These are phyloP conservation scores for Gliomastix tumulicola DNA, from an alignment of 2,329 filamentous ascomycete species.

Conservation along the genomic window DNA sequence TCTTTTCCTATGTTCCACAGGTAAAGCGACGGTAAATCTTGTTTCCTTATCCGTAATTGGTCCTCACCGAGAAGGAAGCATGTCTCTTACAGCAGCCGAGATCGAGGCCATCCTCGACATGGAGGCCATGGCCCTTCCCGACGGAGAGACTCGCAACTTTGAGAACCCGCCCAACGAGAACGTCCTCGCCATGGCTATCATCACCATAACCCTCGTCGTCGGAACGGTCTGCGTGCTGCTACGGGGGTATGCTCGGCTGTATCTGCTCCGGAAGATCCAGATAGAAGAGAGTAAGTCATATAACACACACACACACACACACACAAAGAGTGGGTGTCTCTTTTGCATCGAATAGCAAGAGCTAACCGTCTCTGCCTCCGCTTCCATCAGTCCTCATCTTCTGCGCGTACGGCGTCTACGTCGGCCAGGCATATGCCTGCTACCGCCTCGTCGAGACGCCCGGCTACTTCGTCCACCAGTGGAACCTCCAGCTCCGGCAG, in stretches of 20 bases:
- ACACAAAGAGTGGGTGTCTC: too few relatives aligned
- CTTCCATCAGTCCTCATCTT: constrained; percentile 1
- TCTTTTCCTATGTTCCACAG: too few relatives aligned
- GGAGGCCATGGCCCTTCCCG: constrained; percentile 7
- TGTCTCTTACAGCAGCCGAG: too few relatives aligned
- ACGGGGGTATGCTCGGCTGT: constrained; percentile 5
- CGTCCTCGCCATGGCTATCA: constrained; percentile 4
- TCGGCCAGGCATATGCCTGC: constrained; percentile 11
- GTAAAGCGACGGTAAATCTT: too few relatives aligned
- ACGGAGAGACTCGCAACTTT: constrained; percentile 4
- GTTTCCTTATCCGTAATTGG: too few relatives aligned
- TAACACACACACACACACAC: neutral
- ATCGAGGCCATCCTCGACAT: constrained; percentile 5
- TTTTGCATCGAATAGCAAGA: too few relatives aligned
- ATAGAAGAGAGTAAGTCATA: constrained; percentile 5
- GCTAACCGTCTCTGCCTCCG: too few relatives aligned
- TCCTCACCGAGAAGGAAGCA: too few relatives aligned
- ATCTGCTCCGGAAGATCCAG: constrained; percentile 2
- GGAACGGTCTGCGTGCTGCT: constrained; percentile 4
- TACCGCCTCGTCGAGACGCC: constrained; percentile 15
- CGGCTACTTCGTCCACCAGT: constrained; percentile 28
- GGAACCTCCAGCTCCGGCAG: constrained; percentile 18
- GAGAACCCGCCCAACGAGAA: constrained; percentile 8
- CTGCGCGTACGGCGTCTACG: constrained; percentile 5
- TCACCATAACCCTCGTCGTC: constrained; percentile 3